Conservation (phyloP, 139 green algal species). For the Pleodorina starrii region DNA sequence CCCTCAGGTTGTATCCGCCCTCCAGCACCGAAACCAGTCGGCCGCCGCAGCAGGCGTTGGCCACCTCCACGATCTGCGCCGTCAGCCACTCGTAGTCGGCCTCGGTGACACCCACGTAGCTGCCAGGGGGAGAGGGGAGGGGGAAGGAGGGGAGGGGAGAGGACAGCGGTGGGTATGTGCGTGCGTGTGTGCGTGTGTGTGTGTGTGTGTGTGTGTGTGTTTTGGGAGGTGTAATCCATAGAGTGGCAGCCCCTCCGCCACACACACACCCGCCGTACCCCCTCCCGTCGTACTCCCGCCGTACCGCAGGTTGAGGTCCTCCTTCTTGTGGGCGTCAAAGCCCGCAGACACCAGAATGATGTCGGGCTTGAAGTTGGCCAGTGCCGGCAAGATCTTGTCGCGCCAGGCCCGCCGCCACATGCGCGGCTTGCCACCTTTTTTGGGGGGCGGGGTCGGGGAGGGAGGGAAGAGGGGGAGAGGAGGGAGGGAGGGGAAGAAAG, state of each 20-base stretch:
- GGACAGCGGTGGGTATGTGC: too few species aligned
- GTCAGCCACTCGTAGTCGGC: slow-evolving; percentile 94
- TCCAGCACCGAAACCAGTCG: slow-evolving; percentile 91
- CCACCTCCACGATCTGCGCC: slow-evolving; percentile 84
- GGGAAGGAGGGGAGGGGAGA: background rate
- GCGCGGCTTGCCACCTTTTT: slow-evolving; percentile 57
- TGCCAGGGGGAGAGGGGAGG: background rate
- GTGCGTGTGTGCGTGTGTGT: too few species aligned
- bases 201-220: too few species aligned
- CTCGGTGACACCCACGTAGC: slow-evolving; percentile 89
- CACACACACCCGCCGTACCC: too few species aligned
- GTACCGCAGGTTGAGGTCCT: slow-evolving; percentile 59
- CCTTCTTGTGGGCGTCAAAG: slow-evolving; percentile 85
- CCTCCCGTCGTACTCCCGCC: too few species aligned
- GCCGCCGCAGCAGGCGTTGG: slow-evolving; percentile 79
- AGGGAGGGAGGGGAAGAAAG: too few species aligned
- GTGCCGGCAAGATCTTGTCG: slow-evolving; percentile 88
- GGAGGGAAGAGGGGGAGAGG: too few species aligned
- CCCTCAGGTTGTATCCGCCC: slow-evolving; percentile 92
- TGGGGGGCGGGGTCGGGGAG: too few species aligned
- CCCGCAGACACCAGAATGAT: slow-evolving; percentile 92
- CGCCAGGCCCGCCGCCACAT: slow-evolving; percentile 90
- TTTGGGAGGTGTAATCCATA: too few species aligned
- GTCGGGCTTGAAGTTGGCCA: slow-evolving; percentile 86
- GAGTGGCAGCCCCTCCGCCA: too few species aligned